Percentiles rank a stretch among this genome's conserved stretches.
Evolutionary conservation across 805 yeast species (phyloP).

Genomic region (Myxozyma nipponensis): DNA sequence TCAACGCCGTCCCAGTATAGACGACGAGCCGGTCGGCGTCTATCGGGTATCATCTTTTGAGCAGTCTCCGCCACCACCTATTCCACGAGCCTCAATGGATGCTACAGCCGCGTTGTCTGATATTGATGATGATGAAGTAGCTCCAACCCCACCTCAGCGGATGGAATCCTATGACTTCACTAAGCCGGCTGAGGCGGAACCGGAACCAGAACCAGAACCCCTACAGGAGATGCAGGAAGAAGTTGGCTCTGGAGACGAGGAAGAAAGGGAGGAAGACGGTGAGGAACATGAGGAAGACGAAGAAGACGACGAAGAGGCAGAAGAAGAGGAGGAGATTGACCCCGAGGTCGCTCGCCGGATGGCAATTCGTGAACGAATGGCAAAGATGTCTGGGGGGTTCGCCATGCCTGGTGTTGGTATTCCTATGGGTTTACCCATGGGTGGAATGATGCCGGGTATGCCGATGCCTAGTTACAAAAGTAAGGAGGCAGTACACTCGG

Average conservation of each 20-base stretch:
- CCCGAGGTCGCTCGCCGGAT: constrained; percentile 72
- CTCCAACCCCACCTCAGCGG: constrained; percentile 1
- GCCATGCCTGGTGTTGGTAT: constrained; percentile 43
- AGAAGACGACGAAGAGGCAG: constrained; percentile 49
- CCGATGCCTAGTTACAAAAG: constrained; percentile 29
- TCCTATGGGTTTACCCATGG: constrained; percentile 34
- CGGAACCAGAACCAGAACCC: constrained; percentile 11
- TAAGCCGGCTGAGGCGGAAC: constrained; percentile 19
- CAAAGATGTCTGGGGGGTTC: constrained; percentile 85
- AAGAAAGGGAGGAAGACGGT: constrained; percentile 34
- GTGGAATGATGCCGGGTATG: constrained; percentile 22
- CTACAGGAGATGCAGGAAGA: constrained; percentile 27
- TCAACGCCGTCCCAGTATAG: not conserved
- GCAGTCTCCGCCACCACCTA: not conserved
- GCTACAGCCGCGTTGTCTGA: not conserved
- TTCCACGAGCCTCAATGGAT: not conserved
- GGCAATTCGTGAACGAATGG: constrained; percentile 87
- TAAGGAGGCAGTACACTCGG: constrained; percentile 27
- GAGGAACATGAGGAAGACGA: constrained; percentile 43
- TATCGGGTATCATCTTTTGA: not conserved
- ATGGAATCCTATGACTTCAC: constrained; percentile 7
- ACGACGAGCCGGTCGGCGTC: not conserved
- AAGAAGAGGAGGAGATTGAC: constrained; percentile 58
- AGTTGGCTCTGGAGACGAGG: constrained; percentile 31
- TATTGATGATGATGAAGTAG: constrained; percentile 6